Conservation (phyloP, 176 grass and related monocot genomes). For the Miscanthus lutarioriparius region DNA sequence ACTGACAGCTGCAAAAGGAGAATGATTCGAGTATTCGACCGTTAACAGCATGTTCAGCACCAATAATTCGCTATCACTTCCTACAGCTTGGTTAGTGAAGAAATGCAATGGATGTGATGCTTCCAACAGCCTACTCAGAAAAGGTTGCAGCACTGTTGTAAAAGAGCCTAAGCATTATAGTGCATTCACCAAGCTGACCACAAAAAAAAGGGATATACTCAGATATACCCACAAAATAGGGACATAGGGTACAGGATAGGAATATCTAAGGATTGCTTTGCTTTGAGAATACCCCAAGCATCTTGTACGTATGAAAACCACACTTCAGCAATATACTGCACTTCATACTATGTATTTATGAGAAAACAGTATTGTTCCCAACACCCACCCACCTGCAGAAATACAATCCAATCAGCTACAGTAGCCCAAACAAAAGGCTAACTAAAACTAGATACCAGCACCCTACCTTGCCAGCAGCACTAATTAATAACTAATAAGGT, state of each 20-base stretch:
- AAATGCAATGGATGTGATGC: not conserved
- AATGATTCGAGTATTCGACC: not conserved
- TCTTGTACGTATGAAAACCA: constrained; percentile 16
- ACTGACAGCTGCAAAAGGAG: constrained; percentile 67
- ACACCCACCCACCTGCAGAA: not conserved
- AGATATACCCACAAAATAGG: not conserved
- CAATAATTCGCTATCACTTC: not conserved
- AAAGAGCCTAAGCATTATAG: not conserved
- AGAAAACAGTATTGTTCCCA: not conserved
- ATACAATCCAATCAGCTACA: not conserved
- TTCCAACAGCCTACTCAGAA: not conserved
- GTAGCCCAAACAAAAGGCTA: not conserved
- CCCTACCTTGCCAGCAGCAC: not conserved
- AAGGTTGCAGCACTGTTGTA: not conserved
- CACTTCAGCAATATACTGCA: constrained; percentile 3
- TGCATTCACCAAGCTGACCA: not conserved
- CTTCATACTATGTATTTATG: not conserved
- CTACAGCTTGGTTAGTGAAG: not conserved
- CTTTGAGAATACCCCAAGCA: constrained; percentile 27
- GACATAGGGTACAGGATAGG: not conserved
- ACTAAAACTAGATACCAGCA: not conserved
- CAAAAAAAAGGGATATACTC: not conserved
- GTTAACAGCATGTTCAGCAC: not conserved
- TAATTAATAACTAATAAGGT: not conserved
- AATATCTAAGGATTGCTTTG: not conserved